A percentile compares a stretch with the other conserved stretches of the same genome.
Evolutionary conservation across 345 rosid species (phyloP).

Genomic region (Populus pruinosa): DNA sequence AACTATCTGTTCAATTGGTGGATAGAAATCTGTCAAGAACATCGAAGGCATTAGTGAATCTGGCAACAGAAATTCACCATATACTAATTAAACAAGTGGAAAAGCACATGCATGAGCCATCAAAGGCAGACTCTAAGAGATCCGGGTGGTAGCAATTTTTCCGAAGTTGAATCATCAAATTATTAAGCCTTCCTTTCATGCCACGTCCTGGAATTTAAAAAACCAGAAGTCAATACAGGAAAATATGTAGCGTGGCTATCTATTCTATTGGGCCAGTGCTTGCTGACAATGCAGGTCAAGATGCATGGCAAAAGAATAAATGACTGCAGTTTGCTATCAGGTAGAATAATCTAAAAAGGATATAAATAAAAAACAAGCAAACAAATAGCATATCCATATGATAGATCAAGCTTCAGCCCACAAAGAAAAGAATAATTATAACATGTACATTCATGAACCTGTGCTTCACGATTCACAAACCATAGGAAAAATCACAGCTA

Average conservation of each 20-base stretch:
- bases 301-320: neutral
- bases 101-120: conserved; percentile 61
- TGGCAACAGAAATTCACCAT: neutral
- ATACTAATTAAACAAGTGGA: neutral
- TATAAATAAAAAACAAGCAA: neutral
- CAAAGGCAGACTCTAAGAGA: conserved; percentile 61
- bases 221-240: neutral
- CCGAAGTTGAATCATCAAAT: conserved; percentile 73
- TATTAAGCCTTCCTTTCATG: conserved; percentile 69
- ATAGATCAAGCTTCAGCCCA: neutral
- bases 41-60: conserved; percentile 5
- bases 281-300: neutral
- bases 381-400: too few relatives aligned
- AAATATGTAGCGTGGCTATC: neutral
- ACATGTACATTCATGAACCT: neutral
- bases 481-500: neutral
- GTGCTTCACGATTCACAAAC: neutral
- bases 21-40: conserved; percentile 54
- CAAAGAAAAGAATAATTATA: neutral
- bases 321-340: neutral
- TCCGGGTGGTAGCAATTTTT: conserved; percentile 99
- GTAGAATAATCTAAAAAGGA: neutral
- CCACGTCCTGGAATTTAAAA: conserved; percentile 46
- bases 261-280: neutral
- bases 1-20: conserved; percentile 75